phyloP scores from a whole-genome alignment of 306 rosid genomes.

The Corylus heterophylla region DNA sequence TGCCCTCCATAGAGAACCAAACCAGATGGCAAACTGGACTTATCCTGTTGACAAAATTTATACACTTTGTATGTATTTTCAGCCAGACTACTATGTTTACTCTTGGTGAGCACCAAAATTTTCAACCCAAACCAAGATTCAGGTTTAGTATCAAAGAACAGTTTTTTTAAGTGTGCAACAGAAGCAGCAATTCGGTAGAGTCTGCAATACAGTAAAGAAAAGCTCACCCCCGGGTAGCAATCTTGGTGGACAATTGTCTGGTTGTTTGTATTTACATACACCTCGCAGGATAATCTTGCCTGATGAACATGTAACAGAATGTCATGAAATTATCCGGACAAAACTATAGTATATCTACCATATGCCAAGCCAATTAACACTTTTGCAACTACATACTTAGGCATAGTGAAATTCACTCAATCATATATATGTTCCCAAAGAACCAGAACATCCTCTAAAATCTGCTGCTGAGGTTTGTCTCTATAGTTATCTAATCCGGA shows the following conservation, averaged over 20 bases:
- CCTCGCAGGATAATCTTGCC: conserved; percentile 75
- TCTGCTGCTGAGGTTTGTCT: background rate
- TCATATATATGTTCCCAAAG: background rate
- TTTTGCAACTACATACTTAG: background rate
- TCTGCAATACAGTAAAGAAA: background rate
- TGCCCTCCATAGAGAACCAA: background rate
- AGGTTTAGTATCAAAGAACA: background rate
- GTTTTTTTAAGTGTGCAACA: background rate
- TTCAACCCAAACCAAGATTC: background rate
- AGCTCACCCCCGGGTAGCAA: conserved; percentile 81
- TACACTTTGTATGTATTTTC: background rate
- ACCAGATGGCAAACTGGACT: background rate
- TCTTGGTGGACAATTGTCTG: conserved; percentile 69
- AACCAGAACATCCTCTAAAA: background rate
- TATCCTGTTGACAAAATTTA: background rate
- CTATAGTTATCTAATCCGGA: background rate
- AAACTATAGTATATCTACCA: background rate
- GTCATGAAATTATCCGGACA: background rate
- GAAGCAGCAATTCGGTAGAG: background rate
- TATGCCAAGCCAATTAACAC: background rate
- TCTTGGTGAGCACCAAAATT: background rate
- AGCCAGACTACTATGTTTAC: background rate
- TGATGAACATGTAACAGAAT: conserved; percentile 24
- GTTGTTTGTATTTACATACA: conserved; percentile 50
- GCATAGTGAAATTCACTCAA: background rate